Base-by-base conservation (phyloP, 2,329 filamentous ascomycete species). In the Aspergillus nomiae region DNA sequence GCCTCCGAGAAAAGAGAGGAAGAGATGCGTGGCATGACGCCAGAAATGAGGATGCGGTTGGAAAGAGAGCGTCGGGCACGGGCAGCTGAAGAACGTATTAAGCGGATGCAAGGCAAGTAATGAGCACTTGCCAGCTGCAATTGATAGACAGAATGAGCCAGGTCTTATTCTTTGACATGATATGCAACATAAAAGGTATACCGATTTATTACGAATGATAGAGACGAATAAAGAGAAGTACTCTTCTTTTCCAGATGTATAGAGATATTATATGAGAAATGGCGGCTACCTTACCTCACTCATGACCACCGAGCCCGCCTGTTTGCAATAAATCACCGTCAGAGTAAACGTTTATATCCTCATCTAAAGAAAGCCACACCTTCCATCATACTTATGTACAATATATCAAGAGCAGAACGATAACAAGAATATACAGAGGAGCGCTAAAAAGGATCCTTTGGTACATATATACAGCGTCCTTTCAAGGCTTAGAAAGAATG, bases 21-120 rank as follows among this genome's bases (percentile, higher is more conserved):
- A 73, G 93, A 97, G 77, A 86, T 86, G 56, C 87, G 92, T 66
- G 94, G 94, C 0, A 83, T 98, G 81, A 96, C 92, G 48, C 89
- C 92, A 0, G 94, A 98, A 80, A 94, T 95, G 87, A 87, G 89
- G 75, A 87, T 89, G 86, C 88, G 86, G 74, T 78, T 98, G 59
- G 95, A 98, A 77, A 84, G 95, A 69, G 95, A 99, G 80, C 84
- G 93, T 70, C 89, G 94, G 73, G 95, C 95, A 4, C 87, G 94
- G 71, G 95, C 95, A 10, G 94, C 94, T 0, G 95, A 98, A 79
- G 94, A 94, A 81, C 87, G 94, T 73, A 84, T 97, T 63, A 88
- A 85, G 78, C 84, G 85, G 71, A 83, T 92, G 85, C 85, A 87
- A 70, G 80, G 71, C 38, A 70, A 69, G 12, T 73, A 58, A 69